Evolutionary conservation across 1,284 basidiomycete genomes (phyloP).

Genomic region (Cutaneotrichosporon spelunceum): DNA sequence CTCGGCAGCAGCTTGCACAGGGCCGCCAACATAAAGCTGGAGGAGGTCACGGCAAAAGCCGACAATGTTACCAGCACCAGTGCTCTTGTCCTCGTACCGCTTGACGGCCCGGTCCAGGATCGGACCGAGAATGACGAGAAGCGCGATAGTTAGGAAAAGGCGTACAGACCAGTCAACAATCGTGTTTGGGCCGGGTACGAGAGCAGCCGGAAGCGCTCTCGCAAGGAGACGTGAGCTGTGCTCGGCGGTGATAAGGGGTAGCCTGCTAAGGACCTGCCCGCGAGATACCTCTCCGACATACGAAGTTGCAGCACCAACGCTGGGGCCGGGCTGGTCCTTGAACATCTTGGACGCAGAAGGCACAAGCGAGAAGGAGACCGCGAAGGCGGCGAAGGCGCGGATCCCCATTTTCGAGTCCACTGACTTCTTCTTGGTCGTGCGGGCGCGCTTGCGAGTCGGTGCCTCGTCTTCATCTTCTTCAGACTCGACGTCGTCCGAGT

Average conservation of each 20-base stretch:
- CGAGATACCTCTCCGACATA: slow-evolving; percentile 21
- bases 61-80: slow-evolving; percentile 21
- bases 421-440: slow-evolving; percentile 21
- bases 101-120: slow-evolving; percentile 21
- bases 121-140: slow-evolving; percentile 34
- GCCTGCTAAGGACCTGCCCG: slow-evolving; percentile 33
- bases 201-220: slow-evolving; percentile 27
- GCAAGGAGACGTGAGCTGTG: slow-evolving; percentile 41
- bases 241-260: slow-evolving; percentile 46
- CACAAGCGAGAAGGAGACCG: slow-evolving; percentile 43
- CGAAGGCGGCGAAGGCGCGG: slow-evolving; percentile 46
- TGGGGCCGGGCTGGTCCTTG: slow-evolving; percentile 15
- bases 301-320: background rate
- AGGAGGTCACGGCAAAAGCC: slow-evolving; percentile 26
- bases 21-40: slow-evolving; percentile 13
- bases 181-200: slow-evolving; percentile 33
- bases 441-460: slow-evolving; percentile 23
- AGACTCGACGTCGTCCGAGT: slow-evolving; percentile 28
- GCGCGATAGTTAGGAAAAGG: slow-evolving; percentile 34
- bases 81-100: slow-evolving; percentile 23
- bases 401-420: slow-evolving; percentile 24
- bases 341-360: slow-evolving; percentile 38
- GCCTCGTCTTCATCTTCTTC: slow-evolving; percentile 37
- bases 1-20: slow-evolving; percentile 14
- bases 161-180: slow-evolving; percentile 45